phyloP scores from a whole-genome alignment of 2,329 filamentous ascomycete species.

The Ramularia collo-cygni region DNA sequence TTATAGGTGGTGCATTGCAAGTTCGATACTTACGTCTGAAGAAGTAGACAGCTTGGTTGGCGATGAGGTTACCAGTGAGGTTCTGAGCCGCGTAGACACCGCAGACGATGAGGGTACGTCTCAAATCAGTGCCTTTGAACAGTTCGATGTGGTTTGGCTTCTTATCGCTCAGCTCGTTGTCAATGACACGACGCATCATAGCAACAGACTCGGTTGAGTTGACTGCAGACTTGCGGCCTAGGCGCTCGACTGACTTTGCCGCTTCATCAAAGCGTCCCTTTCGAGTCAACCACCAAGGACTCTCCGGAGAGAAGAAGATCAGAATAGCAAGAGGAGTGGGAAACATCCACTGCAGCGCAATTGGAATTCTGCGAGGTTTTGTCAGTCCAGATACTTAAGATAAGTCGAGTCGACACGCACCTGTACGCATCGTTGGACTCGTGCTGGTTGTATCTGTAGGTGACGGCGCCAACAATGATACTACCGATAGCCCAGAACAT shows the following conservation, averaged over 20 bases:
- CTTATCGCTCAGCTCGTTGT: conserved; percentile 46
- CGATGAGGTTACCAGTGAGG: conserved; percentile 56
- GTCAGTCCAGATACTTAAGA: conserved; percentile 25
- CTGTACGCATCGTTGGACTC: conserved; percentile 34
- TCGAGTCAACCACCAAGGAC: conserved; percentile 50
- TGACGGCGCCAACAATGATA: conserved; percentile 54
- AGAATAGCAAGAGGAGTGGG: conserved; percentile 50
- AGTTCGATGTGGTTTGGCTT: conserved; percentile 46
- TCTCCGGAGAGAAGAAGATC: conserved; percentile 45
- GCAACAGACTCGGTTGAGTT: conserved; percentile 44
- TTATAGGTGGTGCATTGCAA: background rate
- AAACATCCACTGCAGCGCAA: conserved; percentile 54
- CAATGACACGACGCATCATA: conserved; percentile 54
- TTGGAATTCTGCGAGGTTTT: conserved; percentile 39
- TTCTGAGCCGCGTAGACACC: conserved; percentile 55
- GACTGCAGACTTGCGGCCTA: conserved; percentile 39
- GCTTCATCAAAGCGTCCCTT: conserved; percentile 42
- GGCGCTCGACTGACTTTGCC: conserved; percentile 42
- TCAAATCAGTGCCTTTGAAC: conserved; percentile 49
- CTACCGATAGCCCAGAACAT: conserved; percentile 60
- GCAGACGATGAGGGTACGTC: conserved; percentile 51
- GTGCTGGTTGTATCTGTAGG: conserved; percentile 46
- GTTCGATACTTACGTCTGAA: conserved; percentile 47
- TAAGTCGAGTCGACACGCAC: conserved; percentile 29
- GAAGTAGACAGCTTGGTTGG: conserved; percentile 57